Conservation (phyloP, 371 early-diverging fungal genomes). For the Lichtheimia ornata region DNA sequence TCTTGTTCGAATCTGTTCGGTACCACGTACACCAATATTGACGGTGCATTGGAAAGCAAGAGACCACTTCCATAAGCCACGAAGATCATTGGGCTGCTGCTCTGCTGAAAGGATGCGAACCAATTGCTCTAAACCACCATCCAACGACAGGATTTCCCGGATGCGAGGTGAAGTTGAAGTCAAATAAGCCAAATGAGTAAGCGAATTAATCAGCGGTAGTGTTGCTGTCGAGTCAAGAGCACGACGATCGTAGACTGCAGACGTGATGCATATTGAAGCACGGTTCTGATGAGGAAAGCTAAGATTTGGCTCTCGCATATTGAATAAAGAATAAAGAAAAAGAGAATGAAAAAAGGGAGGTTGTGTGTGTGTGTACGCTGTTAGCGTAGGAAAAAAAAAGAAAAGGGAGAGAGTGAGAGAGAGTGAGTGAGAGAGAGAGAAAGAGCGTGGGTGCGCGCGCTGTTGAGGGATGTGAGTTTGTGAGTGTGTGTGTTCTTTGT, state of each 20-base stretch:
- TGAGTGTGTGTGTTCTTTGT: no score
- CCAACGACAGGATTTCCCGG: slow-evolving; percentile 76
- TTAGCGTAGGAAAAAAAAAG: no score
- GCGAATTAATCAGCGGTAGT: slow-evolving; percentile 84
- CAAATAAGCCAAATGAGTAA: slow-evolving; percentile 84
- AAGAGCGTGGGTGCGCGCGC: no score
- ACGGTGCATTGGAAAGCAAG: slow-evolving; percentile 84
- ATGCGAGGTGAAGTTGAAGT: slow-evolving; percentile 83
- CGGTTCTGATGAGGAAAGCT: slow-evolving; percentile 74
- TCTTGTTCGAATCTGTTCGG: slow-evolving; percentile 77
- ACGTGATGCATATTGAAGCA: slow-evolving; percentile 79
- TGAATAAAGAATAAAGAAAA: not conserved
- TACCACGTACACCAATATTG: slow-evolving; percentile 86
- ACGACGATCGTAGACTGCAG: slow-evolving; percentile 39
- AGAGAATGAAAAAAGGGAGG: not conserved
- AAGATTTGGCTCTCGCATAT: slow-evolving; percentile 84
- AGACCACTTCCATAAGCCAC: slow-evolving; percentile 80
- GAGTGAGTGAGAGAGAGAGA: no score
- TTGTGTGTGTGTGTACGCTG: not conserved
- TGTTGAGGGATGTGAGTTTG: no score
- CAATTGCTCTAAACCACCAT: slow-evolving; percentile 90
- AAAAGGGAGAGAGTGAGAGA: no score
- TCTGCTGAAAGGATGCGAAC: slow-evolving; percentile 75
- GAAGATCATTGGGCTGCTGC: slow-evolving; percentile 57
- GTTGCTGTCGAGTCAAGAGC: slow-evolving; percentile 89